These are phyloP conservation scores for Cryptosporidium tyzzeri DNA, from an alignment of 169 alveolate genomes.

Conservation along the genomic window DNA sequence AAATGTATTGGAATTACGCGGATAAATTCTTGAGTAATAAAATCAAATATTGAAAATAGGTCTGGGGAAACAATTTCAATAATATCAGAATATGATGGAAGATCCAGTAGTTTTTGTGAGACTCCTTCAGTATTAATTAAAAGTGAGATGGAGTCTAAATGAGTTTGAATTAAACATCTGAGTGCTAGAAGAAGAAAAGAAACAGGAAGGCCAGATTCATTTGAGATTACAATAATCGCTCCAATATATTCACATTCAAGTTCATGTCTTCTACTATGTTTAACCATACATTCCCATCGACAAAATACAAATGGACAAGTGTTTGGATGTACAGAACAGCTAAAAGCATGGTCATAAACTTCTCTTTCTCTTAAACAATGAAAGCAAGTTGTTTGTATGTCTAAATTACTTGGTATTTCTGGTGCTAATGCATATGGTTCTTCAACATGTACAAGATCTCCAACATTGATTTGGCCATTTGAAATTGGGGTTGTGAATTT, in stretches of 20 bases:
- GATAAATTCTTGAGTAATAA: constrained; percentile 82
- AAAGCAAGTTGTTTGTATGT: constrained; percentile 83
- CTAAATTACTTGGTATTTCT: constrained; percentile 43
- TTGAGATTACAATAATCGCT: constrained; percentile 80
- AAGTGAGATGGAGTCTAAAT: constrained; percentile 75
- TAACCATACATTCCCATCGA: constrained; percentile 87
- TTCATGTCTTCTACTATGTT: constrained; percentile 86
- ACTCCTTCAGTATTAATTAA: constrained; percentile 76
- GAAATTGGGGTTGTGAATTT: constrained; percentile 39
- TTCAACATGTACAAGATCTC: constrained; percentile 63
- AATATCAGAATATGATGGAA: constrained; percentile 78
- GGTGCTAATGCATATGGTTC: constrained; percentile 75
- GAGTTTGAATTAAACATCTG: constrained; percentile 78
- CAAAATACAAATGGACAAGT: constrained; percentile 89
- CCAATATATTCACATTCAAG: constrained; percentile 86
- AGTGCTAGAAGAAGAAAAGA: constrained; percentile 80
- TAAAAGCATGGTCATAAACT: constrained; percentile 78
- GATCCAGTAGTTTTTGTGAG: constrained; percentile 77
- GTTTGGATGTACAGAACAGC: constrained; percentile 89
- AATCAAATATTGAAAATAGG: constrained; percentile 76
- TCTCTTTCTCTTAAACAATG: constrained; percentile 88
- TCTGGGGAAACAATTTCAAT: constrained; percentile 82
- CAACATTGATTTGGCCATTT: constrained; percentile 57
- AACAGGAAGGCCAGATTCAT: constrained; percentile 77
- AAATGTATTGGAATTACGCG: constrained; percentile 82